Conservation (phyloP, 2,329 filamentous ascomycete genomes). For the Parafenestella ontariensis region DNA sequence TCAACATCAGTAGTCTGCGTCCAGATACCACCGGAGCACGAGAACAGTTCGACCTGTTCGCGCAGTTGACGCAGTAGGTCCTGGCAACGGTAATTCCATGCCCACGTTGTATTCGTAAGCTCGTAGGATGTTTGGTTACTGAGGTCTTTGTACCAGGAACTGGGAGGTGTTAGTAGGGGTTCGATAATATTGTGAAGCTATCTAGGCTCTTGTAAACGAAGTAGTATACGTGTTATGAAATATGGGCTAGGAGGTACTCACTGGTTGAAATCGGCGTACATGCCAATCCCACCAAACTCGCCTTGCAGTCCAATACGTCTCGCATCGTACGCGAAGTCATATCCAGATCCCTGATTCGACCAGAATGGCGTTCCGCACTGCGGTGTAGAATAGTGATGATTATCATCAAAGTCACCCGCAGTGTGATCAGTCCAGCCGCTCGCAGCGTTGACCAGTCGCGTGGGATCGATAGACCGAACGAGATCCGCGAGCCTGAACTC, state of each 20-base stretch:
- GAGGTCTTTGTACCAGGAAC: slow-evolving; percentile 68
- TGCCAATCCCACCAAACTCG: slow-evolving; percentile 74
- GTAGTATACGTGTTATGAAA: not conserved
- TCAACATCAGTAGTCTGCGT: slow-evolving; percentile 79
- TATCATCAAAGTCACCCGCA: slow-evolving; percentile 70
- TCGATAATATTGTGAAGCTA: no score
- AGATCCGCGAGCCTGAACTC: slow-evolving; percentile 64
- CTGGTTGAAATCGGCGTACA: slow-evolving; percentile 69
- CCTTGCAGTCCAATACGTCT: slow-evolving; percentile 71
- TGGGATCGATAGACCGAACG: slow-evolving; percentile 66
- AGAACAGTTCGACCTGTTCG: slow-evolving; percentile 61
- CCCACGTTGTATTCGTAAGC: slow-evolving; percentile 62
- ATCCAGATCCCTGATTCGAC: slow-evolving; percentile 61
- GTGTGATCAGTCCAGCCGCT: slow-evolving; percentile 74
- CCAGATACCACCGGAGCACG: slow-evolving; percentile 73
- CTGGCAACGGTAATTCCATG: slow-evolving; percentile 72
- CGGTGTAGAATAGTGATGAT: slow-evolving; percentile 74
- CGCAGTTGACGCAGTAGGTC: slow-evolving; percentile 56
- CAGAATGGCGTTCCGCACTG: slow-evolving; percentile 76
- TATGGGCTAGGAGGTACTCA: slow-evolving; percentile 44
- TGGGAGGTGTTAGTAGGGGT: slow-evolving; percentile 27
- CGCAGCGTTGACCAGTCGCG: slow-evolving; percentile 67
- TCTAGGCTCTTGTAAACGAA: no score
- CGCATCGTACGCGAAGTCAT: slow-evolving; percentile 59
- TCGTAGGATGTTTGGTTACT: slow-evolving; percentile 71